phyloP scores from a whole-genome alignment of 148 eudicot species.

The Nyssa sinensis region DNA sequence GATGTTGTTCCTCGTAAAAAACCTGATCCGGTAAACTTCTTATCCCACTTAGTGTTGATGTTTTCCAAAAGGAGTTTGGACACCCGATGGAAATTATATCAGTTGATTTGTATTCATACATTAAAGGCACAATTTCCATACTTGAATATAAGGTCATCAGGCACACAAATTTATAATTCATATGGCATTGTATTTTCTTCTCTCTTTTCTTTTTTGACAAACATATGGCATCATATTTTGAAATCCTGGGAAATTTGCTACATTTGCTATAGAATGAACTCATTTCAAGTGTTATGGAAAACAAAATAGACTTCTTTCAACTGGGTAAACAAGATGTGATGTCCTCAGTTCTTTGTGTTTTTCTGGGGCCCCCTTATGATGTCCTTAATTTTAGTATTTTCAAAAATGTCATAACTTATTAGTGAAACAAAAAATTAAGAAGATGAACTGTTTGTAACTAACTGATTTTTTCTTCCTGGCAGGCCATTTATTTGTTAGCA shows the following conservation, averaged over 20 bases:
- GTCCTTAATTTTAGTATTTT: background rate
- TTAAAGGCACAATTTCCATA: too few species aligned
- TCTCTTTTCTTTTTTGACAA: background rate
- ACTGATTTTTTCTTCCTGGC: constrained; percentile 20
- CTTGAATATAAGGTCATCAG: too few species aligned
- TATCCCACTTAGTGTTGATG: background rate
- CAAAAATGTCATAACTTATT: background rate
- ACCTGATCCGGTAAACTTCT: constrained; percentile 82
- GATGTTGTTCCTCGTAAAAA: constrained; percentile 97
- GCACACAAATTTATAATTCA: too few species aligned
- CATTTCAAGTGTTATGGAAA: background rate
- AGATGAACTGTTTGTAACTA: background rate
- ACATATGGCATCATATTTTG: background rate
- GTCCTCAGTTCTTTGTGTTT: background rate
- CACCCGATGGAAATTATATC: background rate
- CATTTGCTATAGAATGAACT: background rate
- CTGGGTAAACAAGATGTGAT: background rate
- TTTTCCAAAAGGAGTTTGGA: background rate
- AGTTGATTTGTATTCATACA: background rate
- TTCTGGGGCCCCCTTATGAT: background rate
- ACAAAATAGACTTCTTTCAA: background rate
- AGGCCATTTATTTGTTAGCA: constrained; percentile 91
- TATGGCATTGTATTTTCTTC: background rate
- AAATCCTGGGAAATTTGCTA: too few species aligned
- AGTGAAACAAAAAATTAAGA: background rate